phyloP scores from a whole-genome alignment of 805 yeast genomes.

The Ogataea allantospora region DNA sequence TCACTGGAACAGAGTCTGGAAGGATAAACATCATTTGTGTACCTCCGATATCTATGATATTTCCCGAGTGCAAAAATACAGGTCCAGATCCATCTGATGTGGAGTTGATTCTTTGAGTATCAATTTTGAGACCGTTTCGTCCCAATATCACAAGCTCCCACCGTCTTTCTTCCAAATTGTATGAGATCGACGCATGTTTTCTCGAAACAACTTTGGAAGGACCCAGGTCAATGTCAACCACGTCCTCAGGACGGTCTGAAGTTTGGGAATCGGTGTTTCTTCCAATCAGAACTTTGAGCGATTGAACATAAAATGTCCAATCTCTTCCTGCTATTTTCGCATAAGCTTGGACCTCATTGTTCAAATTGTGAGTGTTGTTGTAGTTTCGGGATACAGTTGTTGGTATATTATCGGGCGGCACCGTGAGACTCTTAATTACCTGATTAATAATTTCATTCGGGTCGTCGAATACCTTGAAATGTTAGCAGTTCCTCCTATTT shows the following conservation, averaged over 20 bases:
- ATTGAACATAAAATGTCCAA: conserved; percentile 94
- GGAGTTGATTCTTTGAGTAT: conserved; percentile 53
- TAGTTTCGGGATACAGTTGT: conserved; percentile 73
- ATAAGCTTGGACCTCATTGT: conserved; percentile 91
- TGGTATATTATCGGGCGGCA: conserved; percentile 60
- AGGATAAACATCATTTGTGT: conserved; percentile 98
- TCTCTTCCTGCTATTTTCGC: conserved; percentile 90
- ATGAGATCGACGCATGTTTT: conserved; percentile 80
- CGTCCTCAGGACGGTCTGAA: conserved; percentile 22
- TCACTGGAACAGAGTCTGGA: conserved; percentile 81
- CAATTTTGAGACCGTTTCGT: conserved; percentile 90
- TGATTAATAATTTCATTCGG: conserved; percentile 67
- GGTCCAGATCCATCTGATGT: conserved; percentile 38
- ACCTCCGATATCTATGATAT: conserved; percentile 90
- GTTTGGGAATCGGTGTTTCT: conserved; percentile 58
- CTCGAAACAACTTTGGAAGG: conserved; percentile 97
- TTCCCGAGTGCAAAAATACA: conserved; percentile 76
- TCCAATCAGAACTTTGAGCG: conserved; percentile 76
- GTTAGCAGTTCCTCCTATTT: conserved; percentile 2
- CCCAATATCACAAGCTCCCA: conserved; percentile 89
- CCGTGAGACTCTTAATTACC: conserved; percentile 64
- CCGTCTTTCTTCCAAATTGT: conserved; percentile 66
- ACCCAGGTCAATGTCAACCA: conserved; percentile 84
- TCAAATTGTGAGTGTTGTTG: conserved; percentile 68
- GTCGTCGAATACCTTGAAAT: conserved; percentile 43